Evolutionary conservation across 306 rosid genomes (phyloP), one percentile per base, ranked within the genome.

Genomic region (Abrus pulchellus): DNA sequence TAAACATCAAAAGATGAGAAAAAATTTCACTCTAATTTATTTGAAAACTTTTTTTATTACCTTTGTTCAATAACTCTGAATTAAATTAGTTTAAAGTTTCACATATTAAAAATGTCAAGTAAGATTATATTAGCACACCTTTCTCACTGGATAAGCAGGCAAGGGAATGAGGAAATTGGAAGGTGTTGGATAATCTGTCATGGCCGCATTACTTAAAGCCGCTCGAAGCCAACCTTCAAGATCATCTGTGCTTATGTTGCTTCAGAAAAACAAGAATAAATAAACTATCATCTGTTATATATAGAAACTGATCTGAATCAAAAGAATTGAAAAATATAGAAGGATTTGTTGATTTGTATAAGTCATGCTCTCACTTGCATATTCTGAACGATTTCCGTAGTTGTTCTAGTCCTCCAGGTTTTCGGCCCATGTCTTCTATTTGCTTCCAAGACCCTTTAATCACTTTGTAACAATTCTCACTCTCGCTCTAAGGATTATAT

Each of bases 151-250:
- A 76, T 87, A 89, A 32, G 97, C 92, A 3, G 97, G 98, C 83
- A 94, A 11, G 0, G 93, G 91, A 62, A 0, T 80, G 0, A 92
- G 1, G 76, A 94, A 94, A 83, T 83, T 88, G 20, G 92, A 81
- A 30, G 96, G 88, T n/a, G 97, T 85, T 1, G 98, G 98, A 86
- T 94, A 94, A 86, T 94, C 98, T 0, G 92, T 88, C 97, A 92
- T 91, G 40, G 97, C 86, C 2, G 94, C 84, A 79, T 70, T 83
- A 12, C 9, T 0, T 6, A 3, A 88, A 1, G 97, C 94, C 1
- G 84, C 29, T 0, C 0, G 1, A 2, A 94, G 75, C 98, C 97
- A 94, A 47, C 2, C 5, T 72, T 43, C 34, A 71, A 94, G 60
- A 63, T 43, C 28, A 8, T 0, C 34, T 50, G 56, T 43, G 30